Percentiles rank a stretch among this genome's conserved stretches.
Conservation (phyloP, 2,329 filamentous ascomycete genomes). For the Geosmithia putterillii region DNA sequence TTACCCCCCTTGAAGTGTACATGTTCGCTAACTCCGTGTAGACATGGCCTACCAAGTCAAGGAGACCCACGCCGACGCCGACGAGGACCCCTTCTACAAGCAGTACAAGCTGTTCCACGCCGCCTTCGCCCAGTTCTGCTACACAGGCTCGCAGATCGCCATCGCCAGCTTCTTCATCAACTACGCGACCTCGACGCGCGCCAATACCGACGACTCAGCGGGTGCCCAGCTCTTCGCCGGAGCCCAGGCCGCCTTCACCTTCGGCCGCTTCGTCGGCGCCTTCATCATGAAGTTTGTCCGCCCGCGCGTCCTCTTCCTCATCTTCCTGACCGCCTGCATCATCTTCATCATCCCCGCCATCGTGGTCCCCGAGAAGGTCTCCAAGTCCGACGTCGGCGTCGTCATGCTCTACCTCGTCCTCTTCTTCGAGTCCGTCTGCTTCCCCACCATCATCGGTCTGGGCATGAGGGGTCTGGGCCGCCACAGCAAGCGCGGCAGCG, state of each 20-base stretch:
- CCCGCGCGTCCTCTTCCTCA: conserved; percentile 56
- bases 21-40: conserved; percentile 24
- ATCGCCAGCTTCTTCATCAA: conserved; percentile 63
- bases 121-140: conserved; percentile 66
- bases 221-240: conserved; percentile 61
- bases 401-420: conserved; percentile 57
- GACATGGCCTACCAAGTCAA: conserved; percentile 53
- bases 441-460: conserved; percentile 69
- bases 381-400: conserved; percentile 32
- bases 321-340: conserved; percentile 52
- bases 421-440: conserved; percentile 72
- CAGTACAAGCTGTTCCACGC: conserved; percentile 69
- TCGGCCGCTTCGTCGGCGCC: conserved; percentile 59
- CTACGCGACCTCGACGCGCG: conserved; percentile 50
- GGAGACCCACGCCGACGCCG: conserved; percentile 37
- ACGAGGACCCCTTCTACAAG: conserved; percentile 52
- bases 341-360: conserved; percentile 45
- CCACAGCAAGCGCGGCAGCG: conserved; percentile 66
- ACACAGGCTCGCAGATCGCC: conserved; percentile 59
- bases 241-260: conserved; percentile 59
- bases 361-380: conserved; percentile 12
- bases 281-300: conserved; percentile 53
- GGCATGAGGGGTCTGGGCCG: conserved; percentile 64
- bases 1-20: too few species aligned
- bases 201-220: conserved; percentile 32